These are phyloP conservation scores for Pseudogymnoascus sp. DNA, from an alignment of 2,329 filamentous ascomycete species.

Conservation along the genomic window DNA sequence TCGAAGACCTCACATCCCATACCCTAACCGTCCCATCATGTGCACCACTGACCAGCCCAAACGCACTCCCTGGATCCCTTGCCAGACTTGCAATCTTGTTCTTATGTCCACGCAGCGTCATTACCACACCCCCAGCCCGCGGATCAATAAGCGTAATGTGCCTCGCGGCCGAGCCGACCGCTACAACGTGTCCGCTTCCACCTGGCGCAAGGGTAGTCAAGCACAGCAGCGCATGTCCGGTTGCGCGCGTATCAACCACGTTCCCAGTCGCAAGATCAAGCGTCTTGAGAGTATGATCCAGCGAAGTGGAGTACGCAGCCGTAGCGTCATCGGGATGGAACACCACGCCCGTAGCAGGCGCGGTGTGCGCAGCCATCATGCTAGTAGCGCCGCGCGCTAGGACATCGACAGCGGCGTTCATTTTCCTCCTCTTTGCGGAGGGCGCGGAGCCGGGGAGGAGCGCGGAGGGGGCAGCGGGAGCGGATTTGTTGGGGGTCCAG, in stretches of 20 bases:
- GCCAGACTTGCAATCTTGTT: slow-evolving; percentile 57
- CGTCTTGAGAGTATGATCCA: slow-evolving; percentile 85
- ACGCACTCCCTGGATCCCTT: slow-evolving; percentile 53
- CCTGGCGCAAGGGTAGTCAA: slow-evolving; percentile 61
- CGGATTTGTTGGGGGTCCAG: slow-evolving; percentile 75
- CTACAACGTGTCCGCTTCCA: slow-evolving; percentile 43
- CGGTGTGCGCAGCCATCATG: slow-evolving; percentile 64
- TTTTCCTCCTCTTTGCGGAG: slow-evolving; percentile 69
- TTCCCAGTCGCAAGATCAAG: slow-evolving; percentile 78
- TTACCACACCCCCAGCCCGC: slow-evolving; percentile 67
- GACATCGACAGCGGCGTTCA: slow-evolving; percentile 42
- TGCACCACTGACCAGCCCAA: slow-evolving; percentile 80
- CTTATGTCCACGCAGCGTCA: slow-evolving; percentile 85
- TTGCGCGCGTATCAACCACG: slow-evolving; percentile 75
- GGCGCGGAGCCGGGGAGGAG: slow-evolving; percentile 58
- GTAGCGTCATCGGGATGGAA: slow-evolving; percentile 82
- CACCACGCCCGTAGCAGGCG: slow-evolving; percentile 65
- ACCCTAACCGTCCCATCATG: slow-evolving; percentile 89
- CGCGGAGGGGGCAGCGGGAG: slow-evolving; percentile 63
- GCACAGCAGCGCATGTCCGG: slow-evolving; percentile 74
- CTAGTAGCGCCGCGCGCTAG: slow-evolving; percentile 70
- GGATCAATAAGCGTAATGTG: slow-evolving; percentile 94
- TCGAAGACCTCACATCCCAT: slow-evolving; percentile 79
- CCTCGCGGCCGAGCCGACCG: slow-evolving; percentile 73
- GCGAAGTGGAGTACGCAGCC: slow-evolving; percentile 83